Evolutionary conservation across 208 protist genomes (phyloP).

Genomic region (Phytomonas sp.): DNA sequence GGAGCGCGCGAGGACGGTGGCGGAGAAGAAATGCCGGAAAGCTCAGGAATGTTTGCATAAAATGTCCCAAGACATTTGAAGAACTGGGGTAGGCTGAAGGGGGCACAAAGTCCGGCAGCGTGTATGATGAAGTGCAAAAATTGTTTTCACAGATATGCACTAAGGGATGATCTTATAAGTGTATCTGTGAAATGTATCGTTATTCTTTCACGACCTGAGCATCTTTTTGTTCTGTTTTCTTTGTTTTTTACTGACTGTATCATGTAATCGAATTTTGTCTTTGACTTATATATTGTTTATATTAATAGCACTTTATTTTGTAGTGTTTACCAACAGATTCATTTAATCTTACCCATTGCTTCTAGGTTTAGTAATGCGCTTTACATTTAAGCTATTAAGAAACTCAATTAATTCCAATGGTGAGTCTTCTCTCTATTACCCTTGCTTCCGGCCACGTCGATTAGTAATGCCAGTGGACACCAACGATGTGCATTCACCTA

Average conservation of each 20-base stretch:
- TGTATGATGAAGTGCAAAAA: too few relatives aligned
- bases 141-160: too few relatives aligned
- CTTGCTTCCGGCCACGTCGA: slow-evolving; percentile 69
- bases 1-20: slow-evolving; percentile 40
- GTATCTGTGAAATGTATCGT: neutral
- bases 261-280: neutral
- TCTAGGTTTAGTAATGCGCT: neutral
- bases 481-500: slow-evolving; percentile 38
- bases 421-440: slow-evolving; percentile 52
- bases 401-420: slow-evolving; percentile 39
- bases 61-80: neutral
- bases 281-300: neutral
- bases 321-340: neutral
- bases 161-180: neutral
- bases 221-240: neutral
- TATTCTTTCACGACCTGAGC: neutral
- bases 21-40: slow-evolving; percentile 67
- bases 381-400: slow-evolving; percentile 12
- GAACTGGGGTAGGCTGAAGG: neutral
- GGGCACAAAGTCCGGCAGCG: too few relatives aligned
- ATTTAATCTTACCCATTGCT: neutral
- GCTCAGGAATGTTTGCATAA: slow-evolving; percentile 27
- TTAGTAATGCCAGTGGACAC: slow-evolving; percentile 85
- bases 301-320: neutral
- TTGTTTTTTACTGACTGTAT: neutral